Evolutionary conservation across 805 yeast genomes (phyloP).

Genomic region (Hanseniaspora clermontiae): DNA sequence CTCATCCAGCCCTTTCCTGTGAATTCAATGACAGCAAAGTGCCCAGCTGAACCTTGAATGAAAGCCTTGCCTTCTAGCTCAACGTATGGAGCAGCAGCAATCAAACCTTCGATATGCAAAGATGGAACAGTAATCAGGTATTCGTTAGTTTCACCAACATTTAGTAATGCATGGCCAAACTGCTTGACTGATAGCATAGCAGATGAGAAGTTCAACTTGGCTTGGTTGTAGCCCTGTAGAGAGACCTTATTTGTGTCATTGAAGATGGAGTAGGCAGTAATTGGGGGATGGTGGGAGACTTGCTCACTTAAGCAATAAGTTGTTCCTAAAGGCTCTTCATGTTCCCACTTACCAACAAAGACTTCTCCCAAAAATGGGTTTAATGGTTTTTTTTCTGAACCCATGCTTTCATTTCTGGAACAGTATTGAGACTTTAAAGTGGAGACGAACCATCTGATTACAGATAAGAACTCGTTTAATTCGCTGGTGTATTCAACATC

Average conservation of each 20-base stretch:
- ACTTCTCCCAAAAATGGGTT: constrained; percentile 94
- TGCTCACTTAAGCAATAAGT: constrained; percentile 77
- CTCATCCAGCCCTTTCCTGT: constrained; percentile 89
- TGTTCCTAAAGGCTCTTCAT: constrained; percentile 50
- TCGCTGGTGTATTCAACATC: constrained; percentile 34
- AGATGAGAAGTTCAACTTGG: constrained; percentile 70
- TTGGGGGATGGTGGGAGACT: constrained; percentile 95
- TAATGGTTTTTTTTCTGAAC: constrained; percentile 93
- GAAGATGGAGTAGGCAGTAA: constrained; percentile 77
- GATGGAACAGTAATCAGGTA: constrained; percentile 86
- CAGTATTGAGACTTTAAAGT: constrained; percentile 89
- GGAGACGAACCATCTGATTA: constrained; percentile 80
- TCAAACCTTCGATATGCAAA: constrained; percentile 83
- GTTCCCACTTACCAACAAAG: constrained; percentile 80
- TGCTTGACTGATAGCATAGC: constrained; percentile 76
- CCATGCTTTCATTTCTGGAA: constrained; percentile 79
- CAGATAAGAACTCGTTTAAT: constrained; percentile 47
- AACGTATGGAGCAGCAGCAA: constrained; percentile 84
- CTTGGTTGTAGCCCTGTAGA: constrained; percentile 81
- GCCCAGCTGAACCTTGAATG: constrained; percentile 74
- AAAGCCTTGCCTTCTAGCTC: constrained; percentile 83
- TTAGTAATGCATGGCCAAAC: constrained; percentile 76
- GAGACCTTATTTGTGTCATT: constrained; percentile 57
- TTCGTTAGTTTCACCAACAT: constrained; percentile 17
- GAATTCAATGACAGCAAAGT: constrained; percentile 58